phyloP scores from a whole-genome alignment of 495 filamentous ascomycete genomes.

The Talaromyces thailandensis region DNA sequence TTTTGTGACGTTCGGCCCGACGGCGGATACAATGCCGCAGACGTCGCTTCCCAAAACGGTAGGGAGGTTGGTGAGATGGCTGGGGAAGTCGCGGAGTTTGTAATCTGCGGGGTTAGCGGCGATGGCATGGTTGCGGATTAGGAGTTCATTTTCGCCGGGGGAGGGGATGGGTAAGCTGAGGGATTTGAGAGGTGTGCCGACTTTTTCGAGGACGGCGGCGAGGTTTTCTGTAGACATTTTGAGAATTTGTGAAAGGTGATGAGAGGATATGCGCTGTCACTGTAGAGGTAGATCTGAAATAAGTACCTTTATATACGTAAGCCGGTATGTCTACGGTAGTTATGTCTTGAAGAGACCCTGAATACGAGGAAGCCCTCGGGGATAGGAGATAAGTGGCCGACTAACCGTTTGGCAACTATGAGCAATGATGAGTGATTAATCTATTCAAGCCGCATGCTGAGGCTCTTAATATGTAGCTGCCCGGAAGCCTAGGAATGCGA shows the following conservation, averaged over 20 bases:
- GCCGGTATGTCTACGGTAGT: no score
- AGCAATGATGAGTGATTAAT: background rate
- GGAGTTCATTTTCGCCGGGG: constrained; percentile 22
- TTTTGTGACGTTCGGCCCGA: constrained; percentile 20
- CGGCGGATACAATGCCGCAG: constrained; percentile 27
- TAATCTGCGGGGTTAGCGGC: constrained; percentile 35
- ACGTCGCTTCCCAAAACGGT: constrained; percentile 29
- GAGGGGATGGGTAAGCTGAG: constrained; percentile 14
- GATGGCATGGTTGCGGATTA: constrained; percentile 29
- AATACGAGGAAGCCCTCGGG: background rate
- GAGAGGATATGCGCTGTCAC: no score
- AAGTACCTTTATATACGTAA: no score
- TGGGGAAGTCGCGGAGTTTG: constrained; percentile 16
- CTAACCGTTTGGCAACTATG: background rate
- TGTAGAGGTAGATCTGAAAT: background rate
- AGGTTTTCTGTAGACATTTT: constrained; percentile 1
- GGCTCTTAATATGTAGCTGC: background rate
- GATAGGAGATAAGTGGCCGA: background rate
- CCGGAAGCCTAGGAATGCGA: background rate
- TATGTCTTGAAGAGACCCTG: background rate
- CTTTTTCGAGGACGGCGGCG: background rate
- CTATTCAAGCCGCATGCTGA: background rate
- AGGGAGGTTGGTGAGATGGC: constrained; percentile 28
- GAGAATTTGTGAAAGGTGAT: background rate
- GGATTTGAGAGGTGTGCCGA: background rate